Conservation (phyloP, 2,329 filamentous ascomycete genomes). For the Epichloe baconii region DNA sequence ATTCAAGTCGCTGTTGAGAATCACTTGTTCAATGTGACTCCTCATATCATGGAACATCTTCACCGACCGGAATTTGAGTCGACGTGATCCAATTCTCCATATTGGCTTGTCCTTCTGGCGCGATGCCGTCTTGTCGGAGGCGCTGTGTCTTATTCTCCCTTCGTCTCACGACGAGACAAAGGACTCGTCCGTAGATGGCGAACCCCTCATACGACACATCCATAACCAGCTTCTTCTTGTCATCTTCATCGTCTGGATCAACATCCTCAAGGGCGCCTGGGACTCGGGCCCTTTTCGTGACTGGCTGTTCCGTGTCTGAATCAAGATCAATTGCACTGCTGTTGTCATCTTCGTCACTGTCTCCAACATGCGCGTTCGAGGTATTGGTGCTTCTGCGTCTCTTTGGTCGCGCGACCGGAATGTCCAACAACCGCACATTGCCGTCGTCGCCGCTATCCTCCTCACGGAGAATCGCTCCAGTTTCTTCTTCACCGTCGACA, state of each 20-base stretch:
- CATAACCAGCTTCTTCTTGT: conserved; percentile 85
- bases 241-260: conserved; percentile 33
- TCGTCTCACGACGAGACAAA: conserved; percentile 79
- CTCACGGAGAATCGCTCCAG: conserved; percentile 23
- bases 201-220: conserved; percentile 90
- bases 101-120: conserved; percentile 46
- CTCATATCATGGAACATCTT: conserved; percentile 17
- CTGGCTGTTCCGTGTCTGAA: conserved; percentile 27
- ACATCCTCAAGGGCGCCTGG: conserved; percentile 13
- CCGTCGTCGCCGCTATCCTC: conserved; percentile 33
- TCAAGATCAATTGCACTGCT: conserved; percentile 25
- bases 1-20: too few species aligned
- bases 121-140: conserved; percentile 15
- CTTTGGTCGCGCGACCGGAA: conserved; percentile 19
- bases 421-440: conserved; percentile 19
- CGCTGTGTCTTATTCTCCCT: conserved; percentile 41
- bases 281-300: conserved; percentile 31
- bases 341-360: conserved; percentile 19
- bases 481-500: conserved; percentile 14
- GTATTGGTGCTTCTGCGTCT: conserved; percentile 13
- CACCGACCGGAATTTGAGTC: conserved; percentile 49
- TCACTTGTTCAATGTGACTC: too few species aligned
- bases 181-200: conserved; percentile 82
- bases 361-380: conserved; percentile 17
- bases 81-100: conserved; percentile 81